A percentile compares a stretch with the other conserved stretches of the same genome.
Conservation (phyloP, 257 asterid species). For the Capsicum chinense region DNA sequence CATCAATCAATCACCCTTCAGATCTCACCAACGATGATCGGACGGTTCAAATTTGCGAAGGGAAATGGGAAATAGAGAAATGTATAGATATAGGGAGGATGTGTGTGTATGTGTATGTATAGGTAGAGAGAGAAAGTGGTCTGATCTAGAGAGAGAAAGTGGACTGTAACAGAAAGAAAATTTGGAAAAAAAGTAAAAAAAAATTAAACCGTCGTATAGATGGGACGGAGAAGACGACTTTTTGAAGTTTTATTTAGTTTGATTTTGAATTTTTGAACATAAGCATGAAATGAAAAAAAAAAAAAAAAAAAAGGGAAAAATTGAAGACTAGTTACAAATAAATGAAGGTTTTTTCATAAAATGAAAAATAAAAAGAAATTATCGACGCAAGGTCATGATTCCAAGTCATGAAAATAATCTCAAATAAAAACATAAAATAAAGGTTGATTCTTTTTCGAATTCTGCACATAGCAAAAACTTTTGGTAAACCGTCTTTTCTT, state of each 20-base stretch:
- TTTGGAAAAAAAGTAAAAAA: slow-evolving; percentile 31
- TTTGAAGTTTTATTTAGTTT: neutral
- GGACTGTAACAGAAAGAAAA: slow-evolving; percentile 34
- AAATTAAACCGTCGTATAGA: slow-evolving; percentile 54
- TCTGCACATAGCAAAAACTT: no score
- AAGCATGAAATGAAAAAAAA: no score
- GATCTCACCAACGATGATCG: slow-evolving; percentile 51
- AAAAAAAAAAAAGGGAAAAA: no score
- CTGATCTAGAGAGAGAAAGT: slow-evolving; percentile 76
- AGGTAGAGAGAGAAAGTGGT: slow-evolving; percentile 25
- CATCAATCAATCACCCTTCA: slow-evolving; percentile 60
- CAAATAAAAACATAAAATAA: no score
- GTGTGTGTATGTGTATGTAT: neutral
- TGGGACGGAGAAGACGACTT: slow-evolving; percentile 60
- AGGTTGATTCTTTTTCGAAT: no score
- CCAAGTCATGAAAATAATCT: no score
- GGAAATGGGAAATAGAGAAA: neutral
- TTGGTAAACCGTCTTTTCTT: no score
- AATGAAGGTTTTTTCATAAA: no score
- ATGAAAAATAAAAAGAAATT: no score
- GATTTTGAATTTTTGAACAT: no score
- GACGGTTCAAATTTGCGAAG: slow-evolving; percentile 33
- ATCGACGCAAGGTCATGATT: no score
- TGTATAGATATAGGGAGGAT: neutral
- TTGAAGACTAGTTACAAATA: no score